phyloP scores from a whole-genome alignment of 1,139 yeast species.

The Wickerhamiella infanticola region DNA sequence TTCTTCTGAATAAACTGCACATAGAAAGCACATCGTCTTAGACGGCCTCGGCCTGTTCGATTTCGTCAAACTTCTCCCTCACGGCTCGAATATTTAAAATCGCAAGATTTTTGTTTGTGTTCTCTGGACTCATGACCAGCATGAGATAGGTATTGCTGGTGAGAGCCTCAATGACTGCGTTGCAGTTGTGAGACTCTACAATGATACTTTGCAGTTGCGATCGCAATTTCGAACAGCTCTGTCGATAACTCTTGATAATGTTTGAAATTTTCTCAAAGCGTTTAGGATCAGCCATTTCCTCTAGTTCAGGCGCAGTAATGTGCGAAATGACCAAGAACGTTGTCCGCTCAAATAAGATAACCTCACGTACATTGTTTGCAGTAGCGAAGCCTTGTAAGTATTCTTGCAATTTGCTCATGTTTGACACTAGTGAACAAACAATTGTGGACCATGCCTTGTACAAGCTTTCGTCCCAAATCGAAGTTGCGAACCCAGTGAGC shows the following conservation, averaged over 20 bases:
- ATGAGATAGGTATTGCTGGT: conserved; percentile 64
- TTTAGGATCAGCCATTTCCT: conserved; percentile 48
- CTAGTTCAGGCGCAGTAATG: conserved; percentile 13
- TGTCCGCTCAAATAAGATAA: conserved; percentile 81
- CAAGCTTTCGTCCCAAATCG: conserved; percentile 94
- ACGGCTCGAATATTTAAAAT: conserved; percentile 56
- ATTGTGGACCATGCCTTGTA: conserved; percentile 96
- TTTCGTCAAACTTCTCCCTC: conserved; percentile 47
- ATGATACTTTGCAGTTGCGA: conserved; percentile 69
- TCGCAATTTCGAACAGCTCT: conserved; percentile 76
- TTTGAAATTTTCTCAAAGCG: conserved; percentile 88
- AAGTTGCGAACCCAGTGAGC: conserved; percentile 82
- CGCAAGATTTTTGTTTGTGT: conserved; percentile 45
- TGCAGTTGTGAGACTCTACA: conserved; percentile 56
- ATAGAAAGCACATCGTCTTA: neutral
- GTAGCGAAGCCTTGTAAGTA: conserved; percentile 61
- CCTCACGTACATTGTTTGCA: conserved; percentile 75
- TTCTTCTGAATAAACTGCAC: conserved; percentile 3
- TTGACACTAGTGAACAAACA: conserved; percentile 88
- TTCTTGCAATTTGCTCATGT: conserved; percentile 66
- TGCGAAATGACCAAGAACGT: conserved; percentile 83
- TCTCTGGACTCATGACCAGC: conserved; percentile 37
- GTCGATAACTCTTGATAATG: conserved; percentile 87
- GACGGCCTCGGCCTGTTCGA: conserved; percentile 21
- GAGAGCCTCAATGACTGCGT: conserved; percentile 53